Evolutionary conservation across 345 rosid genomes (phyloP), one percentile per base, ranked within the genome.

Genomic region (Moringa oleifera): DNA sequence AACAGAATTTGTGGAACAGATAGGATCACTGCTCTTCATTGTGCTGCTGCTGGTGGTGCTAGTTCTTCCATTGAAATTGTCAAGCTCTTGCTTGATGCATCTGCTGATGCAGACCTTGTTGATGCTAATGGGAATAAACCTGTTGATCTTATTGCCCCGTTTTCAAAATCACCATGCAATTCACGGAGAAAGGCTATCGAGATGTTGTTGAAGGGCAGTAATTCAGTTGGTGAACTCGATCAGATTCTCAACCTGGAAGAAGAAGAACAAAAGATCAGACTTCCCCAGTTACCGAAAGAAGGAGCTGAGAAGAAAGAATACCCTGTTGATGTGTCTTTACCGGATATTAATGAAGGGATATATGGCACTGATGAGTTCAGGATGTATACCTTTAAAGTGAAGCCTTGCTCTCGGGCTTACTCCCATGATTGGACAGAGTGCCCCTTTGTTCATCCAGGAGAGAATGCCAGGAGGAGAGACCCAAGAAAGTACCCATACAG

Each of bases 401-500:
- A 86, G 82, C 97, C 99, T 6, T 94, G 99, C 76, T 94, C 99
- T 0, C 85, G 99, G 78, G 99, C 99, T 0, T 94, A 94, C 64
- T 90, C 99, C 4, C 99, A 94, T 57, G 99, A 94, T 51, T 94
- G 97, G 99, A 94, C 97, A 0, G 99, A 94, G 68, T 94, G 99
- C 68, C 99, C 99, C 1, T 94, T 94, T 62, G 99, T 88, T 59
- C 99, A 94, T 73, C 99, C 99, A 0, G 96, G 99, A 13, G 99
- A 94, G 89, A 94, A 94, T 18, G 99, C 99, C 0, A 88, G 99
- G 80, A 88, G 99, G 67, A 81, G 99, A 61, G 99, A 94, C 84
- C 97, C 92, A 0, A 83, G 81, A 77, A 94, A 90, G 83, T 90
- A 83, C 66, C 89, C 95, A 25, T 94, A 94, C 67, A 90, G 85